Base-by-base conservation (phyloP, 73 alveolate genomes). In the Symbiodinium pilosum region DNA sequence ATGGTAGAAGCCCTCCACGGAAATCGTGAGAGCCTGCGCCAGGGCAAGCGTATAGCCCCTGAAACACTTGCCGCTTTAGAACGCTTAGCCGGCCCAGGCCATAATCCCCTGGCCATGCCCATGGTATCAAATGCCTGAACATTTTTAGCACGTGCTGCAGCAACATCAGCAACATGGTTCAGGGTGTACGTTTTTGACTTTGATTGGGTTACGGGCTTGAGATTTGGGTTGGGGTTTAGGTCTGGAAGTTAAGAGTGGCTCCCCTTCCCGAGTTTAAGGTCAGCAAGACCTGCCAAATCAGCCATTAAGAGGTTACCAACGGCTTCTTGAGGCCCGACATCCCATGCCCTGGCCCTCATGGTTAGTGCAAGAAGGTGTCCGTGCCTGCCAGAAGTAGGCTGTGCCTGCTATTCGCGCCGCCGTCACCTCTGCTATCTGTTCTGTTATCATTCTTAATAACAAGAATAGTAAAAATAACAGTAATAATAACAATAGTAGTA, bases 1-100 rank as follows among this genome's bases (percentile, higher is more conserved):
- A 88, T 91, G 97, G 88, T 86, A 91, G 88, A 91, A 91, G 97
- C 97, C 97, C 97, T 91, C 97, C 39, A 91, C 43, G 8, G 97
- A 69, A 30, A 91, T 69, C 56, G 97, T 68, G 26, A 91, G 88
- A 77, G 97, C 97, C 97, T 91, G 94, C 20, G 36, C 28, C 83
- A n/a, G n/a, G n/a, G n/a, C n/a, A n/a, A n/a, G n/a, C n/a, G n/a
- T n/a, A n/a, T n/a, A n/a, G n/a, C n/a, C n/a, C n/a, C n/a, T n/a
- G n/a, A n/a, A n/a, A n/a, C n/a, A n/a, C n/a, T n/a, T n/a, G n/a
- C n/a, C n/a, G n/a, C n/a, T n/a, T n/a, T n/a, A n/a, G n/a, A n/a
- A n/a, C n/a, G n/a, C n/a, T n/a, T n/a, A n/a, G n/a, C n/a, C n/a
- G n/a, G n/a, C n/a, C n/a, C n/a, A n/a, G n/a, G n/a, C n/a, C n/a